Base-by-base conservation (phyloP, 768 basidiomycete genomes). In the Termitomyces sp. region DNA sequence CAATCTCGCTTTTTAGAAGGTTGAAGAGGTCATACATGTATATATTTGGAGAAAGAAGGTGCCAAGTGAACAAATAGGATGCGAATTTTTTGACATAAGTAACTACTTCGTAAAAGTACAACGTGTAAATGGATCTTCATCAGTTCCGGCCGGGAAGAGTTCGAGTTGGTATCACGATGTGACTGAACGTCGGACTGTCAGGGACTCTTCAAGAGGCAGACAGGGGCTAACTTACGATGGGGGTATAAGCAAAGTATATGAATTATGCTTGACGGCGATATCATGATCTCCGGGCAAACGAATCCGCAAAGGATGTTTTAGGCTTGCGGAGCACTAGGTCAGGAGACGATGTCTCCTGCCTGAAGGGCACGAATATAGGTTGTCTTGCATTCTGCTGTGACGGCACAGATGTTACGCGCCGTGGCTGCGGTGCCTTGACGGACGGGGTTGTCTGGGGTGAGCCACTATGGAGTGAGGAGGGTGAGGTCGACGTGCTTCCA, bases 341-440 rank as follows among this genome's bases (percentile, higher is more conserved):
- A 46, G 85, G 84, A 43, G 82, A 82, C n/a, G 78, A 77, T 26
- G 78, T 74, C 51, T 77, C 74, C 55, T 82, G 79, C 57, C 75
- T 75, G 74, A 80, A 85, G 18, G 80, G 77, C 32, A 77, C 78
- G 68, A 84, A 85, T 62, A 84, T 76, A 30, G 76, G 76, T 57
- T 63, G 66, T 5, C 63, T 55, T 44, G 64, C 55, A 20, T 41
- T 54, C 5, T 28, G 69, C 61, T 16, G 67, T 5, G 65, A 60
- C 38, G 61, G 62, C 32, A 66, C 38, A 30, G 59, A 54, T 52
- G 50, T 32, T 12, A 57, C 13, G 16, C 64, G 66, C 12, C 62
- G 71, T 13, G 71, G 69, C 58, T 70, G 71, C 38, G 72, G 74
- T 16, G 72, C 61, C 33, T 64, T 64, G 16, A 70, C 28, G 4